Conservation (phyloP, 2,329 filamentous ascomycete genomes). For the Gliomastix tumulicola region DNA sequence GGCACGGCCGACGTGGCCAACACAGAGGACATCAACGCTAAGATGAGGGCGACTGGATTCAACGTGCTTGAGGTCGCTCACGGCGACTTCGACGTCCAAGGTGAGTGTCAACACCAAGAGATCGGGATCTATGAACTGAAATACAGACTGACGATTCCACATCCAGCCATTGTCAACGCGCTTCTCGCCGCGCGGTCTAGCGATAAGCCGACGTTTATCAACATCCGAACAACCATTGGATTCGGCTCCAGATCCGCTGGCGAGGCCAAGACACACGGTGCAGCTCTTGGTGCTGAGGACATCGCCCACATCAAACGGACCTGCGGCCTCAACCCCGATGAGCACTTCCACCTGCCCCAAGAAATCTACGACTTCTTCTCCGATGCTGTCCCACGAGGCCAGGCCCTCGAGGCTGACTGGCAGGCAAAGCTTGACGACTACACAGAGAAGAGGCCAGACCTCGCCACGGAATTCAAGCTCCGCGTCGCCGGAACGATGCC, state of each 20-base stretch:
- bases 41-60: conserved; percentile 51
- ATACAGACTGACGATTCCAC: background rate
- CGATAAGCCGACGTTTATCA: conserved; percentile 50
- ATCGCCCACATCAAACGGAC: conserved; percentile 30
- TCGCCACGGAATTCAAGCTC: conserved; percentile 38
- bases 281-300: conserved; percentile 45
- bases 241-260: conserved; percentile 39
- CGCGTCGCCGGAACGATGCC: conserved; percentile 37
- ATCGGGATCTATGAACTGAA: no score
- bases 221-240: conserved; percentile 48
- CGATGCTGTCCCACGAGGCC: conserved; percentile 32
- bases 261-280: conserved; percentile 48
- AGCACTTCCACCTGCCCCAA: conserved; percentile 27
- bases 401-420: conserved; percentile 39
- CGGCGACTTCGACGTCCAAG: conserved; percentile 42
- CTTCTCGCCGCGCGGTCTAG: conserved; percentile 10
- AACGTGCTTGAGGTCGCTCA: conserved; percentile 46
- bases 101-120: no score
- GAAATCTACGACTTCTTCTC: conserved; percentile 43
- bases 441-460: conserved; percentile 34
- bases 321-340: conserved; percentile 23
- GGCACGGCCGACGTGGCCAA: conserved; percentile 45
- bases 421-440: conserved; percentile 32
- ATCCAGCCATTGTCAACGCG: background rate
- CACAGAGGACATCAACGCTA: conserved; percentile 49